Evolutionary conservation across 2,329 filamentous ascomycete genomes (phyloP).

Genomic region (Juglanconis oblonga): DNA sequence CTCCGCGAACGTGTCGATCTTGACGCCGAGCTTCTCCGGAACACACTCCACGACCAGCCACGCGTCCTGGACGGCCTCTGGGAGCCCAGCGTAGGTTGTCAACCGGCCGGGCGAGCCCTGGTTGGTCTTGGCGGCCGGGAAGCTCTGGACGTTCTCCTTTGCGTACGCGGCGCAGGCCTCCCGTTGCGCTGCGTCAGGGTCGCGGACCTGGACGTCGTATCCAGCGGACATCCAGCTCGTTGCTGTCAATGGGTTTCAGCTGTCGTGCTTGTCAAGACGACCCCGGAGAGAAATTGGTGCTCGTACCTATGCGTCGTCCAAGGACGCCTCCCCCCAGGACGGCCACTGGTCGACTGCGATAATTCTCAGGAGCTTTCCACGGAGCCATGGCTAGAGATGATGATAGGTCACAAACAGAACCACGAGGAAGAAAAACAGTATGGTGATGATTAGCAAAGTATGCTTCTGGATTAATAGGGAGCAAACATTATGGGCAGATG

Average conservation of each 20-base stretch:
- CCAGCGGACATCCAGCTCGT: slow-evolving; percentile 40
- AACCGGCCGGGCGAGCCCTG: slow-evolving; percentile 25
- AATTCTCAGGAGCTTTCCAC: not conserved
- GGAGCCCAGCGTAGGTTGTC: slow-evolving; percentile 34
- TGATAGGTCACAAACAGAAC: not conserved
- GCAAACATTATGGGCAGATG: too few relatives aligned
- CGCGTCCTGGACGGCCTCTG: slow-evolving; percentile 38
- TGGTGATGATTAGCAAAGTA: too few relatives aligned
- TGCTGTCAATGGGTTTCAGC: not conserved
- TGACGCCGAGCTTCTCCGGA: slow-evolving; percentile 47
- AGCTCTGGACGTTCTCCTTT: slow-evolving; percentile 31
- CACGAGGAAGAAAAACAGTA: not conserved
- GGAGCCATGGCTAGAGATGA: not conserved
- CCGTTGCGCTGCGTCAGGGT: slow-evolving; percentile 36
- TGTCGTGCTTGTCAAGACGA: not conserved
- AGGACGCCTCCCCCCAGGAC: slow-evolving; percentile 41
- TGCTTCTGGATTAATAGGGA: too few relatives aligned
- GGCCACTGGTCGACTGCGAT: slow-evolving; percentile 28
- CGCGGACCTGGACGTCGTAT: slow-evolving; percentile 40
- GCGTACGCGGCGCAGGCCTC: slow-evolving; percentile 38
- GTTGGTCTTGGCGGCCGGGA: slow-evolving; percentile 21
- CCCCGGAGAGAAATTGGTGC: not conserved
- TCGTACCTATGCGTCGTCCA: slow-evolving; percentile 35
- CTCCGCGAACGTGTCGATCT: slow-evolving; percentile 44
- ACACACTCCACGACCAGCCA: slow-evolving; percentile 56